Percentiles rank a stretch among this genome's conserved stretches.
These are phyloP conservation scores for Carpinus viminea DNA, from an alignment of 306 rosid genomes.

Conservation along the genomic window DNA sequence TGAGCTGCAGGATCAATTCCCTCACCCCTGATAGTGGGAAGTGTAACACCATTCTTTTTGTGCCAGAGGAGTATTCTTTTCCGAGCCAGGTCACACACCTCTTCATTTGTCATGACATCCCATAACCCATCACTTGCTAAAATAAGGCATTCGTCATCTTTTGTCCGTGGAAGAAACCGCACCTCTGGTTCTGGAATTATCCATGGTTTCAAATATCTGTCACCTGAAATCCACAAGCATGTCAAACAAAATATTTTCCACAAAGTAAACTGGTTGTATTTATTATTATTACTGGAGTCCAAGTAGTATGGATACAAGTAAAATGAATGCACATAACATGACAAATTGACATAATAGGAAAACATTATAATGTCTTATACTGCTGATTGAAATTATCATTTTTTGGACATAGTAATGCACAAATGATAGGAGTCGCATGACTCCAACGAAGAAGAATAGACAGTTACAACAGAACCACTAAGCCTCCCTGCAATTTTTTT, in stretches of 20 bases:
- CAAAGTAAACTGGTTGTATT: not conserved
- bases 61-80: slow-evolving; percentile 78
- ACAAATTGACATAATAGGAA: not conserved
- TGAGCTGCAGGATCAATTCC: slow-evolving; percentile 85
- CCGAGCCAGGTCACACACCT: slow-evolving; percentile 78
- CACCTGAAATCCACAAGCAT: slow-evolving; percentile 56
- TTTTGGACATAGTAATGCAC: not conserved
- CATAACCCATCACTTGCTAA: slow-evolving; percentile 91
- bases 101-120: slow-evolving; percentile 90
- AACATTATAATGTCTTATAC: not conserved
- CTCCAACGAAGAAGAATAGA: not conserved
- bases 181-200: slow-evolving; percentile 95
- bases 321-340: not conserved
- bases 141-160: slow-evolving; percentile 80
- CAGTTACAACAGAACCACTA: not conserved
- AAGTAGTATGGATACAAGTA: not conserved
- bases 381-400: not conserved
- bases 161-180: slow-evolving; percentile 64
- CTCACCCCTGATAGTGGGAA: slow-evolving; percentile 59
- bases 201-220: slow-evolving; percentile 90
- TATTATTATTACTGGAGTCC: not conserved
- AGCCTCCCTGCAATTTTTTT: not conserved
- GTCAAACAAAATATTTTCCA: not conserved
- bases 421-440: not conserved
- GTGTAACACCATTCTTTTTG: slow-evolving; percentile 66